phyloP scores from a whole-genome alignment of 768 basidiomycete species.

The Pulveroboletus sp. region DNA sequence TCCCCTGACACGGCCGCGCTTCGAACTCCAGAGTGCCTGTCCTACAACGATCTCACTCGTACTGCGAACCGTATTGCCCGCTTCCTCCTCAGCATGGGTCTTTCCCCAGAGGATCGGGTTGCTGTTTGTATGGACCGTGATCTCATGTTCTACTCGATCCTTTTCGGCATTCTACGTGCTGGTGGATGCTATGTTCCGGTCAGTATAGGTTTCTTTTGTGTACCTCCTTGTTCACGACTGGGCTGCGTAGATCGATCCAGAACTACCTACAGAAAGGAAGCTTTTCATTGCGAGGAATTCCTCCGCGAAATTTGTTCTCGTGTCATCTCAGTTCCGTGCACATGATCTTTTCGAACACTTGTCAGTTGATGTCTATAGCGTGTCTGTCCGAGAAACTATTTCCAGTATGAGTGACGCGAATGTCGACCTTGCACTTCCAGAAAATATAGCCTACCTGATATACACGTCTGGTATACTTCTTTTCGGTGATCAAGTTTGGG shows the following conservation, averaged over 20 bases:
- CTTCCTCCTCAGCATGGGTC: slow-evolving; percentile 36
- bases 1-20: background rate
- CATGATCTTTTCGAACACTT: slow-evolving; percentile 17
- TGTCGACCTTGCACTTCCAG: slow-evolving; percentile 27
- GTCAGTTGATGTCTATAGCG: slow-evolving; percentile 18
- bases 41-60: slow-evolving; percentile 34
- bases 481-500: background rate
- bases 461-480: slow-evolving; percentile 43
- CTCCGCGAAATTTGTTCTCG: slow-evolving; percentile 38
- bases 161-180: slow-evolving; percentile 43
- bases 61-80: slow-evolving; percentile 39
- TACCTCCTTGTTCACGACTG: background rate
- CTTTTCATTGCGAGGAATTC: slow-evolving; percentile 42
- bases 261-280: slow-evolving; percentile 43
- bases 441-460: slow-evolving; percentile 40
- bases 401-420: slow-evolving; percentile 24
- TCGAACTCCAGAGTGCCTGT: slow-evolving; percentile 8
- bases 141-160: slow-evolving; percentile 37
- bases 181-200: slow-evolving; percentile 53
- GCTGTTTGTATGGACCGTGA: slow-evolving; percentile 44
- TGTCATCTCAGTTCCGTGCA: slow-evolving; percentile 18
- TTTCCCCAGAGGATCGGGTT: slow-evolving; percentile 38
- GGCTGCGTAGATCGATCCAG: slow-evolving; percentile 44
- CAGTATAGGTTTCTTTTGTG: slow-evolving; percentile 10
- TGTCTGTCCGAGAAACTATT: slow-evolving; percentile 26